phyloP scores from a whole-genome alignment of 129 eudicot species.

The Flaveria trinervia region DNA sequence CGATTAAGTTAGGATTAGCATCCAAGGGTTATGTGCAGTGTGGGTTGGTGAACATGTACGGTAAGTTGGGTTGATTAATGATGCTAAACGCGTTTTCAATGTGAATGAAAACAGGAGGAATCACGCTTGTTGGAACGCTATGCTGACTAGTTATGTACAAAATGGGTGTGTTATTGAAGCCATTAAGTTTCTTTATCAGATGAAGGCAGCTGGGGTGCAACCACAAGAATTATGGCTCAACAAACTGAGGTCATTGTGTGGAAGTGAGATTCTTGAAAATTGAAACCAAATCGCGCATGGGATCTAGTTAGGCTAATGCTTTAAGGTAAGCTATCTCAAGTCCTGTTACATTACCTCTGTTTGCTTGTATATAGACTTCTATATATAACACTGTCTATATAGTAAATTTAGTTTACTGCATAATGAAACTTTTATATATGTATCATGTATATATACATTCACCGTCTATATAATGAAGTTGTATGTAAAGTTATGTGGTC shows the following conservation, averaged over 20 bases:
- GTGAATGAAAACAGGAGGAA: slow-evolving; percentile 38
- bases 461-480: slow-evolving; percentile 13
- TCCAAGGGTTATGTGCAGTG: slow-evolving; percentile 63
- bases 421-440: background rate
- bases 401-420: background rate
- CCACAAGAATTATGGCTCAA: slow-evolving; percentile 56
- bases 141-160: slow-evolving; percentile 53
- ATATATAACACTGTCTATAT: background rate
- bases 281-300: slow-evolving; percentile 17
- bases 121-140: slow-evolving; percentile 68
- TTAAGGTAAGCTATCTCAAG: background rate
- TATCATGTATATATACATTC: background rate
- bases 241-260: slow-evolving; percentile 55
- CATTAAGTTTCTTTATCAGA: slow-evolving; percentile 59
- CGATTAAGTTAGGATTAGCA: slow-evolving; percentile 60
- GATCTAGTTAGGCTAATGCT: slow-evolving; percentile 2
- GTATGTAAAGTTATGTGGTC: background rate
- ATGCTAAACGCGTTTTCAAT: slow-evolving; percentile 60
- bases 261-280: slow-evolving; percentile 31
- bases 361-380: background rate
- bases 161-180: slow-evolving; percentile 65
- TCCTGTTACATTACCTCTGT: background rate
- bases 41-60: slow-evolving; percentile 75
- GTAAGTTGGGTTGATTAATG: slow-evolving; percentile 59
- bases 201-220: slow-evolving; percentile 63